Evolutionary conservation across 73 alveolate species (phyloP), one percentile per base, ranked within the genome.

Genomic region (Paramecium tetraurelia): DNA sequence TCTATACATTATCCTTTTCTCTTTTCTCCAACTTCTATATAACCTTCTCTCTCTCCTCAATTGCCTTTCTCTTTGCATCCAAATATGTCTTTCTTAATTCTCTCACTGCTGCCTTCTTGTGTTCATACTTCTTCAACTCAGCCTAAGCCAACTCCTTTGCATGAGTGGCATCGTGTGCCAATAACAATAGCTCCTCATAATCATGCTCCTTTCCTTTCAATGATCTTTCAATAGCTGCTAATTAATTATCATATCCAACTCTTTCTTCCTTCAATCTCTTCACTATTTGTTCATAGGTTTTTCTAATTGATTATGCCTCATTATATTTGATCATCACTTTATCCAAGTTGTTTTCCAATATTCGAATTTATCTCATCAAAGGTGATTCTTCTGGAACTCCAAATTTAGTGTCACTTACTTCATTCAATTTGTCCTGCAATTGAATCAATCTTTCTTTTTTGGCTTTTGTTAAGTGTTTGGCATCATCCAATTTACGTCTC

Each of bases 131-230:
- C 71, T 97, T 93, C 57, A 98, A 71, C 80, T 98, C 97, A 70
- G 99, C 99, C 92, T 97, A 97, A 84, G 99, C 96, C 71, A 96
- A 92, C 90, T 97, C 99, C 93, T 97, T 96, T 6, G 99, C 99
- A 88, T 98, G 99, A 86, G 98, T 96, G 38, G 99, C 99, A 92
- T 99, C 99, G 93, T 99, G 99, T 36, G 99, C 95, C 53, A 99
- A 95, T 57, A 99, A 94, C 58, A 98, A 96, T 27, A 99, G 96
- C 86, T 99, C 99, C 94, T 97, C 99, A 93, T 96, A 98, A 94
- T 97, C 99, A 92, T 98, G 99, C 53, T 95, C 98, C 88, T 97
- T 96, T 7, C 98, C 99, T 89, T 98, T 97, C 41, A 99, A 88
- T 59, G 99, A 93, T 86, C 99, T 95, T 84, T 99, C 99, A 57